Evolutionary conservation across 352 stramenopile genomes (phyloP).

Genomic region (Pythium sukuiense): DNA sequence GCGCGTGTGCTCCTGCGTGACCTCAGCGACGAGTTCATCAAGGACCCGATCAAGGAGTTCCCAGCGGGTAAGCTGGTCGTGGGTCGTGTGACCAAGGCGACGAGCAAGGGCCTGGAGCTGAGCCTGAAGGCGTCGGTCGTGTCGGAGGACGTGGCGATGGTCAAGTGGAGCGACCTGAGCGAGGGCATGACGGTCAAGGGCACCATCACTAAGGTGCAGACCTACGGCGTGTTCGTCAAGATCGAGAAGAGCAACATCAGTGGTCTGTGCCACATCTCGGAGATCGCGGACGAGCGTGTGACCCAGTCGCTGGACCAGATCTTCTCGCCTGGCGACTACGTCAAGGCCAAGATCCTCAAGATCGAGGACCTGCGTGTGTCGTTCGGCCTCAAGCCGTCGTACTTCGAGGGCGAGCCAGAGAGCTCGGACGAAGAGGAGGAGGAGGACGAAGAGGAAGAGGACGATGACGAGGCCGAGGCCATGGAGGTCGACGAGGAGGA

Average conservation of each 20-base stretch:
- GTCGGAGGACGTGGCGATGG: slow-evolving; percentile 79
- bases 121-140: slow-evolving; percentile 94
- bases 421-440: slow-evolving; percentile 84
- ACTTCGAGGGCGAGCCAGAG: slow-evolving; percentile 93
- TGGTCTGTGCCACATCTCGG: slow-evolving; percentile 95
- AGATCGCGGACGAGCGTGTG: slow-evolving; percentile 94
- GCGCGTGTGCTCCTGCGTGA: slow-evolving; percentile 94
- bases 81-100: slow-evolving; percentile 92
- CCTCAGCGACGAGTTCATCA: slow-evolving; percentile 94
- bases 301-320: slow-evolving; percentile 91
- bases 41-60: slow-evolving; percentile 89
- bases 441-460: slow-evolving; percentile 58
- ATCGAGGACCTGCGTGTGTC: slow-evolving; percentile 91
- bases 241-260: slow-evolving; percentile 95
- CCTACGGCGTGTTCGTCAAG: slow-evolving; percentile 96
- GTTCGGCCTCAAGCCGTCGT: slow-evolving; percentile 96
- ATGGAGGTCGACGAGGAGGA: slow-evolving; percentile 50
- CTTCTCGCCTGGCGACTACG: slow-evolving; percentile 94
- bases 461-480: slow-evolving; percentile 37
- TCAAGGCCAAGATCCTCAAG: slow-evolving; percentile 97
- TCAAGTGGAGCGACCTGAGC: slow-evolving; percentile 91
- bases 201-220: slow-evolving; percentile 94
- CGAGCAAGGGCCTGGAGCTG: slow-evolving; percentile 85
- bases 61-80: slow-evolving; percentile 92
- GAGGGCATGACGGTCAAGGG: slow-evolving; percentile 92